These are phyloP conservation scores for Blastocystis sp. DNA, from an alignment of 352 stramenopile genomes.

Conservation along the genomic window DNA sequence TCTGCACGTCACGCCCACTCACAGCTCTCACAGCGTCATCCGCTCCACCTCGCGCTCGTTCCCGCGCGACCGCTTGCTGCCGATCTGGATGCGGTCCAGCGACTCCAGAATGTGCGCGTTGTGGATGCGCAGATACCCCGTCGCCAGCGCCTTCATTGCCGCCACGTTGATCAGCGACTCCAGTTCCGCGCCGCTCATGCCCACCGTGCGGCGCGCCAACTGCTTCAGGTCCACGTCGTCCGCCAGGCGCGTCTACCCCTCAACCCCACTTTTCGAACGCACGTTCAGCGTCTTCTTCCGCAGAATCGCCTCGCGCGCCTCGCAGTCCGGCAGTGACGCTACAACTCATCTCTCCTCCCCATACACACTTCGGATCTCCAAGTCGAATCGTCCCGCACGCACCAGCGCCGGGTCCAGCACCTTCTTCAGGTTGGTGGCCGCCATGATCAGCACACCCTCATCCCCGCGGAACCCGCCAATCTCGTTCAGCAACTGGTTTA, in stretches of 20 bases:
- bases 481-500: conserved; percentile 83
- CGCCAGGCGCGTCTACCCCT: conserved; percentile 79
- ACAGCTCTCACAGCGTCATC: conserved; percentile 84
- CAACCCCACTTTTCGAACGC: background rate
- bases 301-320: conserved; percentile 89
- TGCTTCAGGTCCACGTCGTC: conserved; percentile 89
- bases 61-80: conserved; percentile 70
- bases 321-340: conserved; percentile 87
- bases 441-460: conserved; percentile 95
- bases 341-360: background rate
- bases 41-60: background rate
- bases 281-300: conserved; percentile 87
- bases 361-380: conserved; percentile 74
- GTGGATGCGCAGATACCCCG: conserved; percentile 80
- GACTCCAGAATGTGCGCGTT: conserved; percentile 94
- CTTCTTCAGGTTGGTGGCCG: conserved; percentile 93
- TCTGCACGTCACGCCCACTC: background rate
- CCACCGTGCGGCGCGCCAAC: conserved; percentile 86
- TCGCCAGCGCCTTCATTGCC: conserved; percentile 77
- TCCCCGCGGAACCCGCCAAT: conserved; percentile 92
- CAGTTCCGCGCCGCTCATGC: conserved; percentile 91
- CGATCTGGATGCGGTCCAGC: conserved; percentile 99
- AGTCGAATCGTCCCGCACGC: conserved; percentile 90
- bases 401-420: conserved; percentile 92
- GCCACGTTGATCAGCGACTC: conserved; percentile 95